A percentile compares a stretch with the other conserved stretches of the same genome.
Evolutionary conservation across 2,329 filamentous ascomycete genomes (phyloP).

Genomic region (Tolypocladium inflatum): DNA sequence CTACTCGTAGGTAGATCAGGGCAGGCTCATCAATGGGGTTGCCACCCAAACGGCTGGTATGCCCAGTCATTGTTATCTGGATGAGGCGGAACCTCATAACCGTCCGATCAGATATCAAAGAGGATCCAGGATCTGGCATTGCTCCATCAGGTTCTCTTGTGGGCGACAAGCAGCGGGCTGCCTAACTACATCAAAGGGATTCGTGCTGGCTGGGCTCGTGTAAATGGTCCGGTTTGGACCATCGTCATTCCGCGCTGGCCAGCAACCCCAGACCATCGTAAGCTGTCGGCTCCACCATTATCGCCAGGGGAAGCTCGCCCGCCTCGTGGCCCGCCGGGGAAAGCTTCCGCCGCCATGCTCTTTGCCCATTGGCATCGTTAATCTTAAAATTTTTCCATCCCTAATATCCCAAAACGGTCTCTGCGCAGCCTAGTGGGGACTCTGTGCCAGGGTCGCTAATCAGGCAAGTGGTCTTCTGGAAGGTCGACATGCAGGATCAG

Average conservation of each 20-base stretch:
- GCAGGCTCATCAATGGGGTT: background rate
- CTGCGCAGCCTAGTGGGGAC: slow-evolving; percentile 3
- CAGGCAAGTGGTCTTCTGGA: slow-evolving; percentile 16
- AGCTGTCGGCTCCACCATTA: background rate
- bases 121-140: background rate
- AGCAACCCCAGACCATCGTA: background rate
- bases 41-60: background rate
- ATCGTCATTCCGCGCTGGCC: background rate
- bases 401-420: background rate
- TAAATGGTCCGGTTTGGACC: background rate
- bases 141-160: background rate
- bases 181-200: background rate
- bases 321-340: slow-evolving; percentile 15
- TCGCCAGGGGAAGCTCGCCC: background rate
- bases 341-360: slow-evolving; percentile 16
- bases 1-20: background rate
- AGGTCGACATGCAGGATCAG: background rate
- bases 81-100: background rate
- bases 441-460: slow-evolving; percentile 8
- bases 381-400: slow-evolving; percentile 18
- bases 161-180: background rate
- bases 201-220: background rate
- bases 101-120: background rate
- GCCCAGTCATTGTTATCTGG: background rate
- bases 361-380: slow-evolving; percentile 13